Conservation (phyloP, 176 grass and related monocot genomes). For the Elaeis guineensis region DNA sequence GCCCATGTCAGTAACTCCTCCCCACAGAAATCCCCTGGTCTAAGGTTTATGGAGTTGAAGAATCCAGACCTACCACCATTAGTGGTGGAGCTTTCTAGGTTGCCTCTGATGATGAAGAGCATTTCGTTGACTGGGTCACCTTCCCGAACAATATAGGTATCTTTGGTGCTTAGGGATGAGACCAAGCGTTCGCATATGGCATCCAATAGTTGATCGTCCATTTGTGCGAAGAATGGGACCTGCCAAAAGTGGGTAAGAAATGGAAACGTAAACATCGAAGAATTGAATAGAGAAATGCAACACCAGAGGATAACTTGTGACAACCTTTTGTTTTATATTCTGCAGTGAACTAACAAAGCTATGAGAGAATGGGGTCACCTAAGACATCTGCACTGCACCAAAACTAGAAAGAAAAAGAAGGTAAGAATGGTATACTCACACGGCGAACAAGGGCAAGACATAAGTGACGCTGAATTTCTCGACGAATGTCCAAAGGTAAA, state of each 20-base stretch:
- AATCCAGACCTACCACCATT: slow-evolving; percentile 80
- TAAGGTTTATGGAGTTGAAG: slow-evolving; percentile 87
- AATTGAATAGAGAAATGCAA: too few species aligned
- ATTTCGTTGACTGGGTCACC: slow-evolving; percentile 76
- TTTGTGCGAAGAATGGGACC: slow-evolving; percentile 96
- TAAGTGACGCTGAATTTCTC: slow-evolving; percentile 91
- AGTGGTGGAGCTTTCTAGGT: slow-evolving; percentile 91
- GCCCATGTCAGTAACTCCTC: slow-evolving; percentile 96
- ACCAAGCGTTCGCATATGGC: slow-evolving; percentile 90
- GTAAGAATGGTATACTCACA: slow-evolving; percentile 19
- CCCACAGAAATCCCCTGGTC: slow-evolving; percentile 88
- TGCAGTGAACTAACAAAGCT: too few species aligned
- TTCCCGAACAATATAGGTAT: slow-evolving; percentile 77
- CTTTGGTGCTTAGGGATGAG: slow-evolving; percentile 84
- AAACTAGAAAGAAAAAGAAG: background rate
- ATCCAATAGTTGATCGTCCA: slow-evolving; percentile 91
- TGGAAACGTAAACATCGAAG: background rate
- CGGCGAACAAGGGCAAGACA: slow-evolving; percentile 84
- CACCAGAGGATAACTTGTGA: too few species aligned
- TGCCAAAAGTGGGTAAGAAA: slow-evolving; percentile 1
- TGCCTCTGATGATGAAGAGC: slow-evolving; percentile 87
- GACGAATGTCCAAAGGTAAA: slow-evolving; percentile 76
- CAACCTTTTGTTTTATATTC: too few species aligned
- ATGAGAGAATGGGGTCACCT: too few species aligned
- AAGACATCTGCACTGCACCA: too few species aligned